Base-by-base conservation (phyloP, 2,329 filamentous ascomycete species). In the Cercospora zeae-maydis region DNA sequence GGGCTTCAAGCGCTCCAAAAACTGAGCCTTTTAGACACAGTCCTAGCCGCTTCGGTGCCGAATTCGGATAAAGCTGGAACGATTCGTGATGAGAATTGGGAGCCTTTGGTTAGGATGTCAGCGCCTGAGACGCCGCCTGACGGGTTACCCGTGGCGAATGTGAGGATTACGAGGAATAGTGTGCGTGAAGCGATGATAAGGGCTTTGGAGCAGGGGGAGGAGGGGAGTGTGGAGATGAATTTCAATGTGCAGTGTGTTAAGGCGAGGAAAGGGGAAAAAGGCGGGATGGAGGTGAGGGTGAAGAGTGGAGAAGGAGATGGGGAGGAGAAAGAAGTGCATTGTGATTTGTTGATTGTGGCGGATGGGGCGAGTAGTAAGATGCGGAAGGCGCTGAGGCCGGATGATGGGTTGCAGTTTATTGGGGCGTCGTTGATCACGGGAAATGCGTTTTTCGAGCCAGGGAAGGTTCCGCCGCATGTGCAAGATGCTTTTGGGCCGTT, bases 311-410 rank as follows among this genome's bases (percentile, higher is more conserved):
- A 16, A 16, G 36, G 3, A 16, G 36, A 13, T 13, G n/a, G 42
- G 21, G 45, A 64, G 21, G 58, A 58, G 4, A 27, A 53, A 30
- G 37, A 30, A 7, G 61, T 61, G 27, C 36, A 52, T 47, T 67
- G 65, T 51, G 65, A 67, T 34, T 45, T 67, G n/a, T 59, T 67
- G 16, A 42, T 67, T 13, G 63, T 62, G 4, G 63, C 65, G 5
- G 65, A 67, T 13, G 65, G 65, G 9, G 65, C 63, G 11, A 67
- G 59, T 56, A 67, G 65, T 53, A 67, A 59, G 30, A 16, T 66
- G 24, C 58, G 65, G 9, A 33, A 37, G 10, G 19, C 21, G 11
- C 13, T 67, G 3, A 36, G 62, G 14, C 61, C 63, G 13, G 37
- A 62, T 3, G 55, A 60, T 49, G 27, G 10, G 16, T 51, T 67